A percentile compares a stretch with the other conserved stretches of the same genome.
phyloP scores from a whole-genome alignment of 129 eudicot species.

The Solidago caesia region DNA sequence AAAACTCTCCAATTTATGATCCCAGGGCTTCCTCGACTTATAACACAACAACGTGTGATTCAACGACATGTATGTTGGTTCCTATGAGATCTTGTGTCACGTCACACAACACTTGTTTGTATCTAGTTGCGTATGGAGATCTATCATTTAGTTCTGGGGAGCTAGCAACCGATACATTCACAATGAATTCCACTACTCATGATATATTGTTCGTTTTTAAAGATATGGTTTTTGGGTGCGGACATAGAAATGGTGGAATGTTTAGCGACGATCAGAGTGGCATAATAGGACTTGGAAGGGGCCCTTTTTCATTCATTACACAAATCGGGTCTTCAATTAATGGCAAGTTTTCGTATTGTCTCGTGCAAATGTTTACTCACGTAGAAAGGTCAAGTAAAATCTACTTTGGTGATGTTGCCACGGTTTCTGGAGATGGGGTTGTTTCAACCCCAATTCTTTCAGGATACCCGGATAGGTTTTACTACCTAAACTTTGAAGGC shows the following conservation, averaged over 20 bases:
- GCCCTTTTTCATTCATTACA: conserved; percentile 37
- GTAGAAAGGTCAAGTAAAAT: conserved; percentile 34
- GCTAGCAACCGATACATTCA: conserved; percentile 38
- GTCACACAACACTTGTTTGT: conserved; percentile 29
- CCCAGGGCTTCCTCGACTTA: conserved; percentile 36
- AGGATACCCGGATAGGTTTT: conserved; percentile 21
- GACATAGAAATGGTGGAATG: conserved; percentile 39
- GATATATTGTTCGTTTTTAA: conserved; percentile 10
- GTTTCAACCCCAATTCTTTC: conserved; percentile 37
- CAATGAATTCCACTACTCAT: not conserved
- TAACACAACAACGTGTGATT: conserved; percentile 22
- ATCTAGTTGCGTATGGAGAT: conserved; percentile 31
- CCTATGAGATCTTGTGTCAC: conserved; percentile 22
- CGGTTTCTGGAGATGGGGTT: conserved; percentile 32
- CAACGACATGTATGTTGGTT: conserved; percentile 25
- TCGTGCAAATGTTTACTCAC: conserved; percentile 35
- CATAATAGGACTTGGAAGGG: conserved; percentile 38
- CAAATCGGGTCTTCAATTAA: conserved; percentile 34
- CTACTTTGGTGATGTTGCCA: conserved; percentile 31
- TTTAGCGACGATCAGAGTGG: conserved; percentile 31
- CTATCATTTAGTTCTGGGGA: conserved; percentile 34
- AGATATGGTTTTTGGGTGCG: conserved; percentile 32
- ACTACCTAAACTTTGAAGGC: conserved; percentile 37
- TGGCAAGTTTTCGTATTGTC: conserved; percentile 37
- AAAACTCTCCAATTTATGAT: conserved; percentile 32